Evolutionary conservation across 2,329 filamentous ascomycete genomes (phyloP), one percentile per base, ranked within the genome.

Genomic region (Beauveria australis): DNA sequence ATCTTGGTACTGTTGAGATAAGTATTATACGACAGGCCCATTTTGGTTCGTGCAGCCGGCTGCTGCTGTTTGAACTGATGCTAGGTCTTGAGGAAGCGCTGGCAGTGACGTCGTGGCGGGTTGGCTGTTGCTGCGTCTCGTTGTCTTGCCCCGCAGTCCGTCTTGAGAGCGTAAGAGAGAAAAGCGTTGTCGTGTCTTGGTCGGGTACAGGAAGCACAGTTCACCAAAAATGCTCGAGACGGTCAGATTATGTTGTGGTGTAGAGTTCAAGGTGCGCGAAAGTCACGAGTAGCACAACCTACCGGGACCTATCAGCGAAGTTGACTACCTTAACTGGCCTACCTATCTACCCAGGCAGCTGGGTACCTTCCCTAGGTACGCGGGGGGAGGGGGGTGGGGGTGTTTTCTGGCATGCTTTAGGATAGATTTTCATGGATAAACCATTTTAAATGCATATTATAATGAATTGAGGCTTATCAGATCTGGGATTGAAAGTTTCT

Each of bases 21-120:
- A 63, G 89, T 87, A 77, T 96, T 96, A 80, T 96, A 96, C 63
- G 87, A 81, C 67, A 97, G 86, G 66, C 92, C 92, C 92, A 96
- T 96, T n/a, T 51, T 51, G 55, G 47, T 26, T 52, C 44, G 30
- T n/a, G 19, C 9, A 22, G n/a, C 24, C 24, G 37, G 24, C 19
- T 48, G 53, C 12, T 28, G 54, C 28, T 33, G 26, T n/a, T 40
- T 22, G 12, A 28, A 46, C 18, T 40, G 54, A 9, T 40, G 19
- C 19, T 9, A 4, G 43, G 7, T 3, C 33, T 26, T 40, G 18
- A 16, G 14, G 22, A 4, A 19, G n/a, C 37, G 24, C n/a, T 10
- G n/a, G 19, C 28, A 24, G 44, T 40, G 54, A 48, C 46, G 54
- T 57, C 33, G 53, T 47, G 53, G 40, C 24, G 26, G 24, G 3